phyloP scores from a whole-genome alignment of 2,329 filamentous ascomycete genomes.

The Leptosphaerulina australis region DNA sequence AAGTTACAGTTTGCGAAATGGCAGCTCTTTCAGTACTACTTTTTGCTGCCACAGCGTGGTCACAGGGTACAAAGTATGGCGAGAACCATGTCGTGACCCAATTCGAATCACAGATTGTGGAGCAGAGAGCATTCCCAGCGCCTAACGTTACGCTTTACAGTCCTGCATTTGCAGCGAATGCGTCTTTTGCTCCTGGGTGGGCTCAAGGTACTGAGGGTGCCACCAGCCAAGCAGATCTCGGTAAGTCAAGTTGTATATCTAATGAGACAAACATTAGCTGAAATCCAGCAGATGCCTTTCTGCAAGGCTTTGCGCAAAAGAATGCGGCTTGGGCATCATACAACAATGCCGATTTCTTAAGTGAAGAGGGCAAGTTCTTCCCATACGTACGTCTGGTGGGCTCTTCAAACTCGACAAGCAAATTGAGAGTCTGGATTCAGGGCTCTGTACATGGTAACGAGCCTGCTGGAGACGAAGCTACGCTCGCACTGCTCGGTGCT shows the following conservation, averaged over 20 bases:
- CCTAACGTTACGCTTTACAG: slow-evolving; percentile 40
- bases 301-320: slow-evolving; percentile 36
- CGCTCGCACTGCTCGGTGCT: slow-evolving; percentile 45
- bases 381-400: slow-evolving; percentile 40
- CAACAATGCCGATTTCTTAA: slow-evolving; percentile 33
- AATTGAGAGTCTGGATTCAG: slow-evolving; percentile 48
- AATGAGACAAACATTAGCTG: slow-evolving; percentile 2
- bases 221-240: slow-evolving; percentile 34
- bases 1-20: slow-evolving; percentile 7
- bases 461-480: slow-evolving; percentile 47
- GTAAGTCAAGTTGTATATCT: slow-evolving; percentile 10
- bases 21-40: slow-evolving; percentile 13
- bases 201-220: slow-evolving; percentile 41
- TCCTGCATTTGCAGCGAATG: slow-evolving; percentile 40
- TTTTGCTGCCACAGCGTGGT: slow-evolving; percentile 23
- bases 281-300: slow-evolving; percentile 28
- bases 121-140: slow-evolving; percentile 43
- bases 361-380: slow-evolving; percentile 44
- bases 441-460: slow-evolving; percentile 48
- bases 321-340: slow-evolving; percentile 45
- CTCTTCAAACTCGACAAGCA: slow-evolving; percentile 25
- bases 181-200: slow-evolving; percentile 38
- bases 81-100: slow-evolving; percentile 37
- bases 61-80: slow-evolving; percentile 39
- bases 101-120: slow-evolving; percentile 40